phyloP scores from a whole-genome alignment of 805 yeast genomes.

The Teunomyces tritomae region DNA sequence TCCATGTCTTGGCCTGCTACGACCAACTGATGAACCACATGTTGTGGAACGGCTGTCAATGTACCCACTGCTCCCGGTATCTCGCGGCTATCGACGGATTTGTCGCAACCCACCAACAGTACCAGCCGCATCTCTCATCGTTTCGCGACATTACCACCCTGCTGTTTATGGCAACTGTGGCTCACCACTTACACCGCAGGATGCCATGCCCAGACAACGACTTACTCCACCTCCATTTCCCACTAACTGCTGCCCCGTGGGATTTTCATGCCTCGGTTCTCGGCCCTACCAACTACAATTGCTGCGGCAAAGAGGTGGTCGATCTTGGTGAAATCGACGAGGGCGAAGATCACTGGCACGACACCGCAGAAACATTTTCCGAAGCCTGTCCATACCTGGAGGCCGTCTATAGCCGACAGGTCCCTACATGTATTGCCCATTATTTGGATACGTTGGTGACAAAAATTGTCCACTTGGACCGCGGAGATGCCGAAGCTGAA shows the following conservation, averaged over 20 bases:
- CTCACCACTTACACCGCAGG: constrained; percentile 6
- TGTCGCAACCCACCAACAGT: constrained; percentile 63
- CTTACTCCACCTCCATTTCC: constrained; percentile 9
- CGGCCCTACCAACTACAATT: constrained; percentile 28
- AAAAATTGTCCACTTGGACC: constrained; percentile 30
- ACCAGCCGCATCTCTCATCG: constrained; percentile 41
- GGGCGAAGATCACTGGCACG: constrained; percentile 21
- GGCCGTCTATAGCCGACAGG: constrained; percentile 12
- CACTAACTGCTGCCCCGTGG: constrained; percentile 27
- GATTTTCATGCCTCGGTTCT: constrained; percentile 25
- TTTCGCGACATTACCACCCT: constrained; percentile 51
- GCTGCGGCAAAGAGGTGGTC: constrained; percentile 30
- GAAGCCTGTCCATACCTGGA: constrained; percentile 14
- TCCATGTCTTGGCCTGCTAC: constrained; percentile 62
- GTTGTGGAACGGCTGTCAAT: constrained; percentile 76
- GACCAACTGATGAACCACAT: constrained; percentile 69
- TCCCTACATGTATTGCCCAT: constrained; percentile 29
- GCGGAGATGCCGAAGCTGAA: constrained; percentile 41
- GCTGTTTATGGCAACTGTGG: constrained; percentile 10
- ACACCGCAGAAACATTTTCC: constrained; percentile 13
- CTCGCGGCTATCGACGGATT: constrained; percentile 57
- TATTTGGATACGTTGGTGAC: constrained; percentile 32
- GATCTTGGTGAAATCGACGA: constrained; percentile 39
- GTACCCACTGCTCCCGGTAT: constrained; percentile 51
- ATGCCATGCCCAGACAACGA: constrained; percentile 4